phyloP scores from a whole-genome alignment of 257 asterid species.

The Galeopsis tetrahit region DNA sequence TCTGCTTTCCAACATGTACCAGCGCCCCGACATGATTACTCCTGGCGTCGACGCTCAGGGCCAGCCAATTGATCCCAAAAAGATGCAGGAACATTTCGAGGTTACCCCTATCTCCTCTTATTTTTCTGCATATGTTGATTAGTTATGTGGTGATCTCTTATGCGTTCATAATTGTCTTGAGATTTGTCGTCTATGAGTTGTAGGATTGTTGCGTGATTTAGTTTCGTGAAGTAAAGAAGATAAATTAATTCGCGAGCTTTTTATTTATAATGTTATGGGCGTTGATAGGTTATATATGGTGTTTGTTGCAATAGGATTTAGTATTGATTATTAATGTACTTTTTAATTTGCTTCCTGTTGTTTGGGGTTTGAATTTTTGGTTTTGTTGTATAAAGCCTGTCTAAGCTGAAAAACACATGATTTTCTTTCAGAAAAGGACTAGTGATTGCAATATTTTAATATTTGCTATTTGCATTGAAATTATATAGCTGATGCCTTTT shows the following conservation, averaged over 20 bases:
- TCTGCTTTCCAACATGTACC: slow-evolving; percentile 89
- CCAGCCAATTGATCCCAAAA: slow-evolving; percentile 76
- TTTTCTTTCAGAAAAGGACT: neutral
- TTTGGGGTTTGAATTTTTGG: neutral
- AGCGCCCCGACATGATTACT: slow-evolving; percentile 91
- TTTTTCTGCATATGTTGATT: neutral
- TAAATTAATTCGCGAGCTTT: neutral
- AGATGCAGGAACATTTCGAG: slow-evolving; percentile 93
- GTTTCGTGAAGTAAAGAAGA: neutral
- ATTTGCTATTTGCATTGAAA: neutral
- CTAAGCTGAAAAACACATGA: neutral
- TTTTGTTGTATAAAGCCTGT: neutral
- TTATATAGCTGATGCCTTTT: neutral
- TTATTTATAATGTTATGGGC: neutral
- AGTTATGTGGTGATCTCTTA: neutral
- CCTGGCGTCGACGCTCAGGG: slow-evolving; percentile 96
- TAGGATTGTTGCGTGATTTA: neutral
- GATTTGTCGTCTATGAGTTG: slow-evolving; percentile 3
- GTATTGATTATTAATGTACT: neutral
- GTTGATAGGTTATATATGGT: neutral
- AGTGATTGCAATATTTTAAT: neutral
- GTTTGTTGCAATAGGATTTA: slow-evolving; percentile 14
- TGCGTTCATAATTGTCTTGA: neutral
- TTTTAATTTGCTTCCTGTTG: neutral
- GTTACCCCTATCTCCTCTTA: slow-evolving; percentile 30